Percentiles rank a stretch among this genome's conserved stretches.
These are phyloP conservation scores for Talaromyces ruber DNA, from an alignment of 495 filamentous ascomycete genomes.

Conservation along the genomic window DNA sequence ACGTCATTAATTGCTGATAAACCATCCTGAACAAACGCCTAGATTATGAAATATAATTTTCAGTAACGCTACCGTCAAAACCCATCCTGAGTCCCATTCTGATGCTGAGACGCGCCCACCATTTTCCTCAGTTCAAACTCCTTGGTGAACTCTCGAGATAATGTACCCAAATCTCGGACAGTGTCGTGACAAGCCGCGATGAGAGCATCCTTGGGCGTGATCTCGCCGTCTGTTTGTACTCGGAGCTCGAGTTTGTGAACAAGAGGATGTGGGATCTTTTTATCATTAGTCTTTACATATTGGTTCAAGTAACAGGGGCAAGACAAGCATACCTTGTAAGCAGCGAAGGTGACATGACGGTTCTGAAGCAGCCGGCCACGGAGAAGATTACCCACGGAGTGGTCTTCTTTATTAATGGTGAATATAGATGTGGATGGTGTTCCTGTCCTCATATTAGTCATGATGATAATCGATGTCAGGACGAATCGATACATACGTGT, in stretches of 20 bases:
- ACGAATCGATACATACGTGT: conserved; percentile 28
- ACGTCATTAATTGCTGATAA: not conserved
- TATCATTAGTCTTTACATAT: conserved; percentile 6
- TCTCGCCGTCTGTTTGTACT: conserved; percentile 81
- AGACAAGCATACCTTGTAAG: conserved; percentile 62
- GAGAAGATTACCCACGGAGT: conserved; percentile 89
- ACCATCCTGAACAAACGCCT: not conserved
- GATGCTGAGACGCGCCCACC: conserved; percentile 50
- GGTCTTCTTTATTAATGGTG: conserved; percentile 92
- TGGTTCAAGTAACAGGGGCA: not conserved
- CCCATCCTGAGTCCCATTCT: conserved; percentile 24
- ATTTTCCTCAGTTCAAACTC: conserved; percentile 93
- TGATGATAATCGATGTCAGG: not conserved
- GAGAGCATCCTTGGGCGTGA: conserved; percentile 83
- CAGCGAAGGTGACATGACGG: conserved; percentile 72
- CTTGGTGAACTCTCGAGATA: conserved; percentile 86
- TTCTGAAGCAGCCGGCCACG: conserved; percentile 71
- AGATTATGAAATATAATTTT: not conserved
- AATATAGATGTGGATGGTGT: conserved; percentile 79
- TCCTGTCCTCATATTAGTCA: conserved; percentile 40
- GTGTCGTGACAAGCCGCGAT: conserved; percentile 67
- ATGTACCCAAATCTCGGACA: conserved; percentile 62
- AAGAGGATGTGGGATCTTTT: conserved; percentile 73
- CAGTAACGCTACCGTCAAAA: not conserved
- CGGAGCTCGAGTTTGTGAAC: conserved; percentile 80